Evolutionary conservation across 1,284 basidiomycete species (phyloP).

Genomic region (Cryptococcus jaspeensis): DNA sequence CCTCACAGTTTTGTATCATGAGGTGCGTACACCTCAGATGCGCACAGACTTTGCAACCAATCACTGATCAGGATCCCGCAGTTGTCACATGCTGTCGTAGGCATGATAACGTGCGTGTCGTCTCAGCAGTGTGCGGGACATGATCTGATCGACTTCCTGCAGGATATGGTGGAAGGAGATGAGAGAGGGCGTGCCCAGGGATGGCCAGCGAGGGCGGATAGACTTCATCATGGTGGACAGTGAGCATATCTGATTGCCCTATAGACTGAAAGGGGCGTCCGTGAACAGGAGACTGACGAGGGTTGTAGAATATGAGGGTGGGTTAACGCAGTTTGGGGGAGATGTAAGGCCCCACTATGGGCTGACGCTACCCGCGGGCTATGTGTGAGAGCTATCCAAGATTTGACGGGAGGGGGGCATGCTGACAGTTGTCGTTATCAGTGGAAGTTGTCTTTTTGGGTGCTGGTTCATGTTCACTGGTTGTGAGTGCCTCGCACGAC

Average conservation of each 20-base stretch:
- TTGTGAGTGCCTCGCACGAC: conserved; percentile 18
- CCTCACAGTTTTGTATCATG: conserved; percentile 40
- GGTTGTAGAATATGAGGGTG: conserved; percentile 21
- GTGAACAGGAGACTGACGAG: not conserved
- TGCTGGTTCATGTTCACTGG: conserved; percentile 32
- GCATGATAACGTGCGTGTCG: conserved; percentile 21
- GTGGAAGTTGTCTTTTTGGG: conserved; percentile 34
- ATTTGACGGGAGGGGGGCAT: not conserved
- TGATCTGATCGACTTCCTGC: not conserved
- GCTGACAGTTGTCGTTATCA: not conserved
- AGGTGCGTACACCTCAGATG: conserved; percentile 16
- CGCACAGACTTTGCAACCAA: not conserved
- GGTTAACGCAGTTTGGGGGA: conserved; percentile 14
- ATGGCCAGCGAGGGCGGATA: conserved; percentile 8
- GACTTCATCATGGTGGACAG: conserved; percentile 20
- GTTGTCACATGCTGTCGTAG: conserved; percentile 37
- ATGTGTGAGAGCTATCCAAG: conserved; percentile 22
- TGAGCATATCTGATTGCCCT: conserved; percentile 2
- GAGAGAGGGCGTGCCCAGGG: conserved; percentile 5
- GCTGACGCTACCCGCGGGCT: conserved; percentile 33
- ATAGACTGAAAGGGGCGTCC: not conserved
- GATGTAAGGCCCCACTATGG: conserved; percentile 10
- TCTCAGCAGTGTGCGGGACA: not conserved
- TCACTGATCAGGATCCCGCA: conserved; percentile 7
- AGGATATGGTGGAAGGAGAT: conserved; percentile 5